Conservation (phyloP, 2,329 filamentous ascomycete species). For the Pseudocercospora fuligena region DNA sequence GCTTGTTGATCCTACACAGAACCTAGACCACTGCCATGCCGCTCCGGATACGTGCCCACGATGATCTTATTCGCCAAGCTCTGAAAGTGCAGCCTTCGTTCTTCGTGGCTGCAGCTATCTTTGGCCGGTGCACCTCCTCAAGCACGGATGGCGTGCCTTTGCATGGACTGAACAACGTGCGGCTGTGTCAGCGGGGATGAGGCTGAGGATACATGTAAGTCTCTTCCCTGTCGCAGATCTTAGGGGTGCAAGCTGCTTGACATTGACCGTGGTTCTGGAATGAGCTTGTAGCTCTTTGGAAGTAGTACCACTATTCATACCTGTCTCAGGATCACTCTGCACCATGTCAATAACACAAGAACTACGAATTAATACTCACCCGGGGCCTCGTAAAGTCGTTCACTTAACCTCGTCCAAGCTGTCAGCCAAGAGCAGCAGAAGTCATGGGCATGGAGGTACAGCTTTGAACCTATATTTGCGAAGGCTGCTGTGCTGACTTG, state of each 20-base stretch:
- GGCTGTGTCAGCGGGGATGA: conserved; percentile 2
- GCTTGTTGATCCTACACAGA: conserved; percentile 11
- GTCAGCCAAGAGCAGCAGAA: neutral
- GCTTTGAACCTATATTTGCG: neutral
- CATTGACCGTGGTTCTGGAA: neutral
- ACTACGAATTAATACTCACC: conserved; percentile 3
- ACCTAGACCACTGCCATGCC: conserved; percentile 7
- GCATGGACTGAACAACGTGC: neutral
- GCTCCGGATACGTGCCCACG: neutral
- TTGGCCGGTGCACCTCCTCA: neutral
- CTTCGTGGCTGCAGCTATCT: conserved; percentile 1
- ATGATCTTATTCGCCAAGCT: conserved; percentile 12
- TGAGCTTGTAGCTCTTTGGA: neutral
- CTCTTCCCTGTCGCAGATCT: conserved; percentile 1
- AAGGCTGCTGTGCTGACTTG: neutral
- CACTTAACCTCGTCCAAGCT: neutral
- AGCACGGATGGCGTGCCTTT: conserved; percentile 11
- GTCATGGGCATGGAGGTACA: conserved; percentile 1
- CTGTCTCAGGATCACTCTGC: neutral
- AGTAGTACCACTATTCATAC: neutral
- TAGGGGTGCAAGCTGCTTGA: neutral
- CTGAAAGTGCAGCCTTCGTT: neutral
- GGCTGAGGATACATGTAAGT: neutral
- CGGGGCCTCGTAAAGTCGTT: neutral
- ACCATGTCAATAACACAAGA: conserved; percentile 4